Base-by-base conservation (phyloP, 2,329 filamentous ascomycete species). In the Microthyrium microscopicum region DNA sequence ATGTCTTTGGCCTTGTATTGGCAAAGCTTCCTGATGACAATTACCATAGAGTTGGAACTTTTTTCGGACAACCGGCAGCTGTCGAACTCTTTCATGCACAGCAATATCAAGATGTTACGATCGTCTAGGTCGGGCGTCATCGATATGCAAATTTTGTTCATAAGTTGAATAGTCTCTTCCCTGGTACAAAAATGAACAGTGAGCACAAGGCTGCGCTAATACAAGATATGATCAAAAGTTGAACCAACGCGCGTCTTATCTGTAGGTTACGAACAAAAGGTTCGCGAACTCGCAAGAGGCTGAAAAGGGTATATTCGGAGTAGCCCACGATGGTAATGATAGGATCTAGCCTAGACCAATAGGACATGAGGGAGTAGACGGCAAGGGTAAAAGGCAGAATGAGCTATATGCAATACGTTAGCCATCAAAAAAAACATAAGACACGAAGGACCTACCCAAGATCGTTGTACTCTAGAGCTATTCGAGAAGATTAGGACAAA, bases 281-380 rank as follows among this genome's bases (percentile, higher is more conserved):
- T 56, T 98, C 89, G 35, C 80, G 73, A 41, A 95, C 82, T 26
- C 73, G 70, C 17, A 80, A 78, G 61, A 91, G 94, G 55, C 76
- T 80, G 65, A 94, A 85, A 32, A 92, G 84, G 0, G 87, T 94
- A 59, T 95, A 94, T 60, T 98, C 91, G 61, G 85, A 94, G 54
- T 76, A 77, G 22, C 87, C 85, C n/a, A 80, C 54, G 15, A 95
- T 66, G 4, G 84, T 89, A 54, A 95, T 73, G 41, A 93, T 63
- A 1, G 91, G 87, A 48, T 98, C 89, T 33, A 98, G 72, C 42
- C 83, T 84, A 59, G 95, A 98, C 54, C 95, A 87, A 49, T 95
- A 92, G 3, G 85, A 89, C 19, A 78, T 71, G 21, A 93, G 70
- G 46, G 78, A 74, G 56, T 98, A 98, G 20, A 92, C 72, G 17